These are phyloP conservation scores for Populus nigra DNA, from an alignment of 345 rosid genomes.

Conservation along the genomic window DNA sequence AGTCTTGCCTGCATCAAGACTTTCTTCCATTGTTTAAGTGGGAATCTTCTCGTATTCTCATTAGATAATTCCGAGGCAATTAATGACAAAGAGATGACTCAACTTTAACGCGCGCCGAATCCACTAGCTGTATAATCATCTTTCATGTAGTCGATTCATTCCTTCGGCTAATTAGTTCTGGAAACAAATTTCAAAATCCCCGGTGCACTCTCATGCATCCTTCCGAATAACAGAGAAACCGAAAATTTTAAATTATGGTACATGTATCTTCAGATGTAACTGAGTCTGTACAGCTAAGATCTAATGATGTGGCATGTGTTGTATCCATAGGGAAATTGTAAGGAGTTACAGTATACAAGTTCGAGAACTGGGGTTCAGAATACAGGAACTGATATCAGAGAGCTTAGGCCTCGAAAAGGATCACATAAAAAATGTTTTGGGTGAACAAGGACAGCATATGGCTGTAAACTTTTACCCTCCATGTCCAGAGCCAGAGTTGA, in stretches of 20 bases:
- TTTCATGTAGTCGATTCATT: neutral
- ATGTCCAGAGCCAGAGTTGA: conserved; percentile 87
- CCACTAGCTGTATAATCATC: neutral
- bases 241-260: too few species aligned
- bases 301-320: neutral
- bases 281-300: neutral
- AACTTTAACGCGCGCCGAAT: neutral
- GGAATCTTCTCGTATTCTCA: neutral
- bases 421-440: conserved; percentile 43
- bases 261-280: too few species aligned
- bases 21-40: neutral
- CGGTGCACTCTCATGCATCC: too few species aligned
- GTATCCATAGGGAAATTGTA: conserved; percentile 49
- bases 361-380: conserved; percentile 53
- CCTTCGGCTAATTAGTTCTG: too few species aligned
- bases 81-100: neutral
- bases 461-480: conserved; percentile 89
- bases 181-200: neutral
- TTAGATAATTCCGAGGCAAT: neutral
- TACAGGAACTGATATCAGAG: conserved; percentile 82
- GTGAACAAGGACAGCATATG: conserved; percentile 97
- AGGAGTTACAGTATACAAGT: conserved; percentile 57
- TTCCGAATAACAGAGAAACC: too few species aligned
- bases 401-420: conserved; percentile 75
- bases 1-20: neutral